These are phyloP conservation scores for Lonicera japonica DNA, from an alignment of 129 eudicot species.

Conservation along the genomic window DNA sequence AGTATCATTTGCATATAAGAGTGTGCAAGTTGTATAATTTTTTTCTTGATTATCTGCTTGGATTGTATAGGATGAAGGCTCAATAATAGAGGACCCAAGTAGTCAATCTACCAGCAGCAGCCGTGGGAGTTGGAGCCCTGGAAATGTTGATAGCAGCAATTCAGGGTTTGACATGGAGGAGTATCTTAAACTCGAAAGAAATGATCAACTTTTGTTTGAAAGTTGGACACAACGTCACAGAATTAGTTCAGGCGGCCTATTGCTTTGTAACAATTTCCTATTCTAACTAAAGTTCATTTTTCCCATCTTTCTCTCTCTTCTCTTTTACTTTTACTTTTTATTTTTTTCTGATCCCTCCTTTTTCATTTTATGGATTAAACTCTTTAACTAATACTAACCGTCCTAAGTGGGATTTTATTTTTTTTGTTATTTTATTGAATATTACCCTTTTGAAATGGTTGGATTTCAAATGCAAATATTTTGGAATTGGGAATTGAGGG, in stretches of 20 bases:
- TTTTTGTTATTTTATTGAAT: no score
- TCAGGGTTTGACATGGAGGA: slow-evolving; percentile 39
- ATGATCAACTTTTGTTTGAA: slow-evolving; percentile 51
- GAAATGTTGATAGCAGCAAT: slow-evolving; percentile 6
- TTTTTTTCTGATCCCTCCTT: no score
- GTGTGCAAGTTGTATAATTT: no score
- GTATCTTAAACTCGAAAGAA: slow-evolving; percentile 35
- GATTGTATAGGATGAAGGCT: slow-evolving; percentile 23
- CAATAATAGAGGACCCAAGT: slow-evolving; percentile 29
- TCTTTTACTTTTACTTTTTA: no score
- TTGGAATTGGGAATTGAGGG: no score
- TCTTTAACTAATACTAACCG: no score
- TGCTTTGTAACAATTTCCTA: slow-evolving; percentile 36
- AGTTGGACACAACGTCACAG: slow-evolving; percentile 43
- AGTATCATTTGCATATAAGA: no score
- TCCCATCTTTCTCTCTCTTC: background rate
- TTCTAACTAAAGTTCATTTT: background rate
- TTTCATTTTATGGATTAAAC: no score
- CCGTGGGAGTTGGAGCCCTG: slow-evolving; percentile 72
- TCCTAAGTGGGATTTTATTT: no score
- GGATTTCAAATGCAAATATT: no score
- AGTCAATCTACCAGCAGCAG: slow-evolving; percentile 41
- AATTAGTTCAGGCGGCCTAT: slow-evolving; percentile 51
- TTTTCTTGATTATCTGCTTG: no score
- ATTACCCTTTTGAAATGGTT: no score